Percentiles rank a stretch among this genome's conserved stretches.
phyloP scores from a whole-genome alignment of 169 alveolate genomes.

The Plasmodium knowlesi region DNA sequence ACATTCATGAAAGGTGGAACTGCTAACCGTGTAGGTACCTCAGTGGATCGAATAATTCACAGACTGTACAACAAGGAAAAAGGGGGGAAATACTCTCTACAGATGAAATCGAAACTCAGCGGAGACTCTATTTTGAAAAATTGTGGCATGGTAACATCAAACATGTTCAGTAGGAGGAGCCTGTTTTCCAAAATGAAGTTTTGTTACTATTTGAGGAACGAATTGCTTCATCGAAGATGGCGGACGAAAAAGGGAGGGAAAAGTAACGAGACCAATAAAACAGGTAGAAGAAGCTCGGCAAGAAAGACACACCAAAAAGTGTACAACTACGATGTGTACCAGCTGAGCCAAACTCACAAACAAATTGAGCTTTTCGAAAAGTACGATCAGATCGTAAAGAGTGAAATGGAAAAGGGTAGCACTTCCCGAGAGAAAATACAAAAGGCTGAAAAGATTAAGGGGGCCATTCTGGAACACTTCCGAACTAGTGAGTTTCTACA shows the following conservation, averaged over 20 bases:
- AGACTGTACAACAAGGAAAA: slow-evolving; percentile 37
- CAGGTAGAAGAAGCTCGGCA: background rate
- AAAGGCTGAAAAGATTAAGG: slow-evolving; percentile 25
- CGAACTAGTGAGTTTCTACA: slow-evolving; percentile 48
- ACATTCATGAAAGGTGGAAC: background rate
- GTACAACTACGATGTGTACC: background rate
- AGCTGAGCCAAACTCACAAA: background rate
- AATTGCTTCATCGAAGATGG: background rate
- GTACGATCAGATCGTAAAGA: slow-evolving; percentile 41
- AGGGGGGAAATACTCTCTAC: background rate
- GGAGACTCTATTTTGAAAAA: background rate
- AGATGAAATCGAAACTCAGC: background rate
- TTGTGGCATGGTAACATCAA: slow-evolving; percentile 4
- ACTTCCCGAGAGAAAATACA: slow-evolving; percentile 2
- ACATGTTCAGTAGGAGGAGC: background rate
- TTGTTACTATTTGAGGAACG: slow-evolving; percentile 20
- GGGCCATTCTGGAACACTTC: slow-evolving; percentile 37
- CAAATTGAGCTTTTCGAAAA: slow-evolving; percentile 58
- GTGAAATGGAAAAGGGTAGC: slow-evolving; percentile 11
- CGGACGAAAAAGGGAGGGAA: background rate
- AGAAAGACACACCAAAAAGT: background rate
- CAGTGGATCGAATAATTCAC: background rate
- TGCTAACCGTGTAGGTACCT: background rate
- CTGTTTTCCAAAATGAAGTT: background rate
- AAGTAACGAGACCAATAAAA: background rate